Evolutionary conservation across 768 basidiomycete genomes (phyloP), one percentile per base, ranked within the genome.

Genomic region (Amanita subjunquillea): DNA sequence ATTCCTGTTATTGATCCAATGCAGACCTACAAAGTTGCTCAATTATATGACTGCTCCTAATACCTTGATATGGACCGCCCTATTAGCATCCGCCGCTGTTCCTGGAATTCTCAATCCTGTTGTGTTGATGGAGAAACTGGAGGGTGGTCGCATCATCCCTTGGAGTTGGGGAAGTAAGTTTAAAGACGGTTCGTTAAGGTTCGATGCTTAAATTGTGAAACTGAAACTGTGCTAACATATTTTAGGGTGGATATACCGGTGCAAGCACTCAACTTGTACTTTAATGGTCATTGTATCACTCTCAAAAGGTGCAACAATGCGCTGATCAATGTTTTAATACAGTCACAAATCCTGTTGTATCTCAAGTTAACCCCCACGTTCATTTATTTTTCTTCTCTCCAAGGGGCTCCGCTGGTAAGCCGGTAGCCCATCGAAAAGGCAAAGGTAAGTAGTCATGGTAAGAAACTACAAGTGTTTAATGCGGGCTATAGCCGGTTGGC

Each of bases 1-100:
- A 34, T 22, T 27, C 13, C 17, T 20, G 6, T 15, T 23, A 51
- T 58, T 1, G 62, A 54, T 55, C 50, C 22, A 15, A 44, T 17
- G 15, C 39, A 92, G 90, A 10, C 96, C 96, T 2, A 97, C 96
- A 2, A 97, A 97, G 67, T 70, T 99, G 2, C 73, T 99, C 9
- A 99, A 98, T 64, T 92, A 96, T 62, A 79, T 97, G 56, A 94
- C 92, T 17, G 88, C 93, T n/a, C 96, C 96, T 0, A 89, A 98
- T 64, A 87, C 85, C 3, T 72, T 89, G 17, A 87, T 89, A 51
- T 90, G 86, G 87, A 83, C 79, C 41, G 85, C 86, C 2, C 60
- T 89, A 36, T 69, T 95, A 39, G 91, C 92, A 5, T 92, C 91
- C 4, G 93, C 94, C 2, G 94, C 95, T 22, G 94, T 96, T 2